Evolutionary conservation across 345 rosid species (phyloP).

Genomic region (Limnanthes douglasii): DNA sequence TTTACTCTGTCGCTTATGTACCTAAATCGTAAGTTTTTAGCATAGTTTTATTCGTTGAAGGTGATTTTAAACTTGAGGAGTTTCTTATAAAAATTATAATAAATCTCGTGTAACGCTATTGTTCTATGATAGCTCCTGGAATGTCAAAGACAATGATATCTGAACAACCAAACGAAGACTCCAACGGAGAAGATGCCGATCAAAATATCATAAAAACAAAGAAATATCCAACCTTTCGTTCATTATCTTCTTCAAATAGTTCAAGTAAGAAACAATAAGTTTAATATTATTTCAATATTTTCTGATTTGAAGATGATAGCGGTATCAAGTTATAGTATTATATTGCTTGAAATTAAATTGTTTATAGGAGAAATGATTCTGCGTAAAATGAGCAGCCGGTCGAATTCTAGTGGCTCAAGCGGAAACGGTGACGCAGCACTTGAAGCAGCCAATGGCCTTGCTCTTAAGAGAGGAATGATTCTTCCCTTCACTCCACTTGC

Average conservation of each 20-base stretch:
- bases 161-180: slow-evolving; percentile 27
- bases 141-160: slow-evolving; percentile 42
- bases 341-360: not conserved
- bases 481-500: slow-evolving; percentile 69
- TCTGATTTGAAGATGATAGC: no score
- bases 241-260: slow-evolving; percentile 17
- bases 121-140: slow-evolving; percentile 50
- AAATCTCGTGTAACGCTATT: no score
- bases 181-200: no score
- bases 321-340: no score
- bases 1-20: slow-evolving; percentile 51
- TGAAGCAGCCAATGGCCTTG: slow-evolving; percentile 21
- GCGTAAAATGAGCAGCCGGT: slow-evolving; percentile 12
- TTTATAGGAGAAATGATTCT: slow-evolving; percentile 33
- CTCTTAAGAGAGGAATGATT: slow-evolving; percentile 58
- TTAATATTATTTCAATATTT: no score
- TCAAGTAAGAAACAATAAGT: slow-evolving; percentile 18
- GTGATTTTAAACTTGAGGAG: no score
- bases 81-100: no score
- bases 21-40: slow-evolving; percentile 42
- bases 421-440: slow-evolving; percentile 19
- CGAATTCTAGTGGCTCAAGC: slow-evolving; percentile 11
- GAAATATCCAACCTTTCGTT: no score
- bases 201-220: no score
- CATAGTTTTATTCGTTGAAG: no score